A percentile compares a stretch with the other conserved stretches of the same genome.
phyloP scores from a whole-genome alignment of 1,284 basidiomycete species.

The Tilletia setariae region DNA sequence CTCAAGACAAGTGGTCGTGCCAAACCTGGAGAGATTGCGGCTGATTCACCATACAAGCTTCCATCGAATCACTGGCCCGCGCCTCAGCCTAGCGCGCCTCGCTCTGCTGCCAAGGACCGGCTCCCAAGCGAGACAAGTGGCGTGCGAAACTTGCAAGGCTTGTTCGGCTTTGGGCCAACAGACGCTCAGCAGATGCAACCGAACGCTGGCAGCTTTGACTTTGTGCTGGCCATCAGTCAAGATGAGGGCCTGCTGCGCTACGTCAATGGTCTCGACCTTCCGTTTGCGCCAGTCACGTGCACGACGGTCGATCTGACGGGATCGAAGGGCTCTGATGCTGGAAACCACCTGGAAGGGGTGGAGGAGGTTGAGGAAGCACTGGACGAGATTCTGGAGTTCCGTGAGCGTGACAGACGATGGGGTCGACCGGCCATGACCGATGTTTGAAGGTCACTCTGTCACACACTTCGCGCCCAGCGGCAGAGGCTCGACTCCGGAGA shows the following conservation, averaged over 20 bases:
- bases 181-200: constrained; percentile 20
- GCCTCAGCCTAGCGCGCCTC: constrained; percentile 3
- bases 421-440: constrained; percentile 27
- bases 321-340: constrained; percentile 35
- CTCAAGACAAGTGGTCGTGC: not conserved
- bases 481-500: no score
- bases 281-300: constrained; percentile 50
- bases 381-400: constrained; percentile 44
- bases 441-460: constrained; percentile 15
- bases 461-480: no score
- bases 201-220: constrained; percentile 45
- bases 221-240: constrained; percentile 47
- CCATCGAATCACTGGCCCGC: constrained; percentile 41
- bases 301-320: constrained; percentile 36
- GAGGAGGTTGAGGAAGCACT: constrained; percentile 37
- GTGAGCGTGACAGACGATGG: constrained; percentile 42
- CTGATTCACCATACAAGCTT: constrained; percentile 36
- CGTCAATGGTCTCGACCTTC: constrained; percentile 47
- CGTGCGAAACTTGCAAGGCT: constrained; percentile 15
- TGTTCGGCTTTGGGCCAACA: constrained; percentile 9
- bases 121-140: constrained; percentile 9
- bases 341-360: constrained; percentile 38
- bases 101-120: constrained; percentile 7
- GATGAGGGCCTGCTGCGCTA: constrained; percentile 49
- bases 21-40: not conserved